Evolutionary conservation across 2,329 filamentous ascomycete species (phyloP), one percentile per base, ranked within the genome.

Genomic region (Aspergillus amoenus): DNA sequence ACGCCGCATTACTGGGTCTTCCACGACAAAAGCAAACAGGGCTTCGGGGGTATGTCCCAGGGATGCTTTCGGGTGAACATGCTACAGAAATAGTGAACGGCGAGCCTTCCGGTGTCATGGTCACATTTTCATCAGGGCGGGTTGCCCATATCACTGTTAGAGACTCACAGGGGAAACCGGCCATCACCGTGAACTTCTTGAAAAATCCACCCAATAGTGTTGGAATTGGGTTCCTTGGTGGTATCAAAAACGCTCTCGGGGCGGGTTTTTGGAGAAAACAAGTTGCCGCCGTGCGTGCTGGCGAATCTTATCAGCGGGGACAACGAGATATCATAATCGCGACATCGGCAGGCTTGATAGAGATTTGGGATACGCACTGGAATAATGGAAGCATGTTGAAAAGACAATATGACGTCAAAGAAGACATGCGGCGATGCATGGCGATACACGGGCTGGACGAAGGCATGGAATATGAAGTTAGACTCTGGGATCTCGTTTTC

Each of bases 341-440:
- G 13, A 94, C 92, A 2, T 83, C 86, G 53, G 88, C 88, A 65
- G 93, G 90, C 27, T 84, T 87, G 57, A 77, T 99, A 24, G 88
- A 95, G 66, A 83, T 88, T 7, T 99, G 94, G 94, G 90, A 89
- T 68, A 82, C 97, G 43, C 91, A 93, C 68, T 91, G 93, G 72
- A 90, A 90, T 59, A 93, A 93, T 34, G 90, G 93, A 64, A 88
- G 92, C 68, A 86, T 89, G 43, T 81, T 91, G 47, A 83, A 89
- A 46, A 83, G 83, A 24, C 90, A 93, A 60, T 80, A 87, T 21
- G 89, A 96, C 70, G 79, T 87, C 56, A 84, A 86, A 55, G 84
- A 87, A 21, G 75, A 82, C 4, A 81, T 97, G 37, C 70, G 88
- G 15, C 73, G 79, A 2, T 84, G 86, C 32, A 76, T 96, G 17